phyloP scores from a whole-genome alignment of 495 filamentous ascomycete genomes.

The Penicillium coffeae region DNA sequence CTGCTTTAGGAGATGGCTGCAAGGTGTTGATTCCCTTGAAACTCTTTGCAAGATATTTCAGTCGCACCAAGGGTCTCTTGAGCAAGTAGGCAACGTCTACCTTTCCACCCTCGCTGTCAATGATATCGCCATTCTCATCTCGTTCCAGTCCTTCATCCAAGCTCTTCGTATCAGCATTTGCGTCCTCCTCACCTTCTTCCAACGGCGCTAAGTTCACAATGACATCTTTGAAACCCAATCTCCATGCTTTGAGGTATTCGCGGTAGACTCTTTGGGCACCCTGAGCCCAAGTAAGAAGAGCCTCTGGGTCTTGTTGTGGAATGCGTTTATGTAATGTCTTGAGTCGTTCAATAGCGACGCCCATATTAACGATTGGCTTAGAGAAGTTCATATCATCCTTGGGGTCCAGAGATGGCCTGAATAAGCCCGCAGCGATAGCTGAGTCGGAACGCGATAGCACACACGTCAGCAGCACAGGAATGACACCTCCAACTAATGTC shows the following conservation, averaged over 20 bases:
- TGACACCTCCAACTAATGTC: constrained; percentile 91
- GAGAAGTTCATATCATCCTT: constrained; percentile 63
- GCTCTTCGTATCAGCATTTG: constrained; percentile 50
- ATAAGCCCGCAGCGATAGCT: constrained; percentile 63
- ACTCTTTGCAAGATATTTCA: constrained; percentile 84
- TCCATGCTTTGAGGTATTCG: constrained; percentile 86
- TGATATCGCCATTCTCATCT: constrained; percentile 73
- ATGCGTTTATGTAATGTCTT: constrained; percentile 75
- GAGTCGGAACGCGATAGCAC: constrained; percentile 72
- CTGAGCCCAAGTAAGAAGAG: constrained; percentile 76
- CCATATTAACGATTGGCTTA: constrained; percentile 92
- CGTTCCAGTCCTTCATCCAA: constrained; percentile 67
- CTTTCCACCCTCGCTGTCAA: constrained; percentile 75
- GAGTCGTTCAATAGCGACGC: constrained; percentile 79
- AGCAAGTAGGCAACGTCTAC: constrained; percentile 93
- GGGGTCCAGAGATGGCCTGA: constrained; percentile 49
- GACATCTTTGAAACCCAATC: constrained; percentile 91
- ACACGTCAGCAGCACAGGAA: constrained; percentile 85
- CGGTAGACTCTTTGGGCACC: constrained; percentile 72
- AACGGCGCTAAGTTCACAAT: constrained; percentile 86
- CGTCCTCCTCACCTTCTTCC: constrained; percentile 42
- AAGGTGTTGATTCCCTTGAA: constrained; percentile 65
- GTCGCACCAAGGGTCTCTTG: constrained; percentile 79
- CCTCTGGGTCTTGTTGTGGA: constrained; percentile 62
- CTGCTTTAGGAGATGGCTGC: constrained; percentile 54